phyloP scores from a whole-genome alignment of 371 early-diverging fungal genomes.

The Coelomomyces lativittatus region DNA sequence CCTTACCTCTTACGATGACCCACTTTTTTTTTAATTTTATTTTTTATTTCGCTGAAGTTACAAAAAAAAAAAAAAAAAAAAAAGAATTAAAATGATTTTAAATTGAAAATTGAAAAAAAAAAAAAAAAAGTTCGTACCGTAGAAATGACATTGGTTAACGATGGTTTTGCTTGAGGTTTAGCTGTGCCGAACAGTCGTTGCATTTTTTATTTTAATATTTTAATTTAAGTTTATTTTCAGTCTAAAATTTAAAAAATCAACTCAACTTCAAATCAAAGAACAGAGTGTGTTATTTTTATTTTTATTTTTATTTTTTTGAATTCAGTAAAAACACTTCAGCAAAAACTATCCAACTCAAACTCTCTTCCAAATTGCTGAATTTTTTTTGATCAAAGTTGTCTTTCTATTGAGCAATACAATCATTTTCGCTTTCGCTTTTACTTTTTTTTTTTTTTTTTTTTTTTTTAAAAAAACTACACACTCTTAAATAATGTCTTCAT shows the following conservation, averaged over 20 bases:
- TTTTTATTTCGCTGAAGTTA: constrained; percentile 4
- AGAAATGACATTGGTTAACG: constrained; percentile 51
- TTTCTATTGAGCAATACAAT: too few species aligned
- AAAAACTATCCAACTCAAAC: too few species aligned
- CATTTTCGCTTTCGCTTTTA: too few species aligned
- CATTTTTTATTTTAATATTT: constrained; percentile 15
- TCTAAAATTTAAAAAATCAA: background rate
- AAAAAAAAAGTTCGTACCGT: constrained; percentile 15
- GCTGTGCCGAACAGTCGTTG: constrained; percentile 63
- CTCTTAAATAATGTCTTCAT: background rate
- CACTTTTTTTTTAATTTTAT: constrained; percentile 2
- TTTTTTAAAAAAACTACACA: too few species aligned
- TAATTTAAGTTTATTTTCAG: background rate
- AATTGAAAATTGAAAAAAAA: background rate
- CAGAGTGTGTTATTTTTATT: background rate
- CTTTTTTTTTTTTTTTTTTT: background rate
- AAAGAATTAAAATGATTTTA: too few species aligned
- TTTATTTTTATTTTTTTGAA: background rate
- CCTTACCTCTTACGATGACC: background rate
- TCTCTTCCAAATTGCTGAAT: too few species aligned
- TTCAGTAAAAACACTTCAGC: too few species aligned
- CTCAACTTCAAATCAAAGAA: background rate
- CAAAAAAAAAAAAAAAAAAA: background rate
- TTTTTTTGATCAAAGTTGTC: too few species aligned
- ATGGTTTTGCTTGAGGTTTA: constrained; percentile 50